Percentiles rank a stretch among this genome's conserved stretches.
phyloP scores from a whole-genome alignment of 2,329 filamentous ascomycete species.

The Fusarium tricinctum region DNA sequence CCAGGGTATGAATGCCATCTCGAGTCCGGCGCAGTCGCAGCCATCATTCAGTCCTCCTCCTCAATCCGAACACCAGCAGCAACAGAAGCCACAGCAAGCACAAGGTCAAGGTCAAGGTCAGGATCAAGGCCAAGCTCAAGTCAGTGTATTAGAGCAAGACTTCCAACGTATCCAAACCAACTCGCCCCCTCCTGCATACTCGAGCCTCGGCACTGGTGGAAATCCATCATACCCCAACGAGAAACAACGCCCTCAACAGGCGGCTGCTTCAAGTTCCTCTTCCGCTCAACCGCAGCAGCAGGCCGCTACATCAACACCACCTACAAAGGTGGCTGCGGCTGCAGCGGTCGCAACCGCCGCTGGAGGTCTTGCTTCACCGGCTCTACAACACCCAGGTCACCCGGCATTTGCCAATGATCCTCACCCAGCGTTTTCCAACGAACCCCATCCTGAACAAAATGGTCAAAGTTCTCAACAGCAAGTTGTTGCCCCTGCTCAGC shows the following conservation, averaged over 20 bases:
- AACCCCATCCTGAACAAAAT: slow-evolving; percentile 70
- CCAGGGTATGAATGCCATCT: slow-evolving; percentile 82
- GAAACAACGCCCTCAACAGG: slow-evolving; percentile 71
- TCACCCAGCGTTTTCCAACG: slow-evolving; percentile 90
- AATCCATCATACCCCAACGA: slow-evolving; percentile 80
- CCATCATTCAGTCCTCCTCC: slow-evolving; percentile 55
- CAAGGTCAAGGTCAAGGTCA: slow-evolving; percentile 58
- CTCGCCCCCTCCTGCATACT: slow-evolving; percentile 95
- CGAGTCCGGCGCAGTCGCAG: slow-evolving; percentile 61
- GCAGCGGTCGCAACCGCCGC: slow-evolving; percentile 43
- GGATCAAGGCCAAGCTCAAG: slow-evolving; percentile 59
- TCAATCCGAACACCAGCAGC: slow-evolving; percentile 53
- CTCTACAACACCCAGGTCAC: slow-evolving; percentile 75
- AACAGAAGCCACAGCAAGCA: slow-evolving; percentile 27
- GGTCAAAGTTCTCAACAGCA: slow-evolving; percentile 61
- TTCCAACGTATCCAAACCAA: slow-evolving; percentile 85
- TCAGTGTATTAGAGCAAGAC: slow-evolving; percentile 86
- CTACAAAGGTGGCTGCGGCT: slow-evolving; percentile 50
- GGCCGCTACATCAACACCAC: slow-evolving; percentile 46
- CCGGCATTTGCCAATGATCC: slow-evolving; percentile 93
- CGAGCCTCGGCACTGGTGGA: slow-evolving; percentile 73
- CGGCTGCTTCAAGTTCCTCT: slow-evolving; percentile 48
- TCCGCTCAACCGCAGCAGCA: slow-evolving; percentile 48
- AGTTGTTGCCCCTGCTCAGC: slow-evolving; percentile 61
- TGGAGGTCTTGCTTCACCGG: slow-evolving; percentile 60